Evolutionary conservation across 441 rosid species (phyloP).

Genomic region (Corymbia calophylla): DNA sequence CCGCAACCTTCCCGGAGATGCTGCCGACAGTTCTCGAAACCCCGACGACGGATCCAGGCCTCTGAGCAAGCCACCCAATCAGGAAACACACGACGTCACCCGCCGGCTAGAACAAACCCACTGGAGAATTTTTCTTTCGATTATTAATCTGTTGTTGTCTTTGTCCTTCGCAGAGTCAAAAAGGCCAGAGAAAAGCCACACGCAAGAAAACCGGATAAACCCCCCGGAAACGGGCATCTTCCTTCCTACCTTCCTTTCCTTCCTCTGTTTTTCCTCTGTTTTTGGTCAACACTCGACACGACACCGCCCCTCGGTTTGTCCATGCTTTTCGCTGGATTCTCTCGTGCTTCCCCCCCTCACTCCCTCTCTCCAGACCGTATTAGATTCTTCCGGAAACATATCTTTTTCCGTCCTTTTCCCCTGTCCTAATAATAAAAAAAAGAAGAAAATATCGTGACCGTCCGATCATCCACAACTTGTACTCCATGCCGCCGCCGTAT

Average conservation of each 20-base stretch:
- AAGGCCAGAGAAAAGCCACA: not conserved
- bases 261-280: not conserved
- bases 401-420: not conserved
- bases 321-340: not conserved
- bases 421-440: not conserved
- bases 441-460: not conserved
- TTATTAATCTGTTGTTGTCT: not conserved
- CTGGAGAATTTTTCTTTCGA: not conserved
- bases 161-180: not conserved
- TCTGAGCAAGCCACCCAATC: not conserved
- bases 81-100: not conserved
- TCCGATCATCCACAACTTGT: not conserved
- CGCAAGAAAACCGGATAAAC: not conserved
- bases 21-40: not conserved
- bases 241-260: not conserved
- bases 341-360: not conserved
- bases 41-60: not conserved
- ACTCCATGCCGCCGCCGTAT: not conserved
- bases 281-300: not conserved
- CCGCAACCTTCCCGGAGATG: not conserved
- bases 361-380: not conserved
- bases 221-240: not conserved
- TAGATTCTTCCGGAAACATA: not conserved
- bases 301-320: not conserved
- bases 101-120: not conserved